Evolutionary conservation across 495 filamentous ascomycete species (phyloP).

Genomic region (Penicillium maclennaniae): DNA sequence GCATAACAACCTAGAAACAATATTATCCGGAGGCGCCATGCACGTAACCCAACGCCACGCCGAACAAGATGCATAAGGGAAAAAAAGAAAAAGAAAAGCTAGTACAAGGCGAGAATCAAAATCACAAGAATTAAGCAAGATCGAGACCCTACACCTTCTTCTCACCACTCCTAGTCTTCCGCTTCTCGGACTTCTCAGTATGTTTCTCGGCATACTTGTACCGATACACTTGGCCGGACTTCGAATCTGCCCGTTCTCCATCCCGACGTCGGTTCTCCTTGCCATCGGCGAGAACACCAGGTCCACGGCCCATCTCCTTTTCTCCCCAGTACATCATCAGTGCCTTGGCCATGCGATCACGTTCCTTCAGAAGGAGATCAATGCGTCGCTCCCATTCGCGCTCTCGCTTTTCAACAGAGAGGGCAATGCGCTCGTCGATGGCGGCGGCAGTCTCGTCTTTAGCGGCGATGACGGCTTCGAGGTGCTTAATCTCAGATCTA

Average conservation of each 20-base stretch:
- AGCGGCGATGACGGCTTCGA: constrained; percentile 34
- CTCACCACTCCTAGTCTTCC: constrained; percentile 18
- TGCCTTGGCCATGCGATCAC: constrained; percentile 50
- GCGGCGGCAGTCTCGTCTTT: constrained; percentile 42
- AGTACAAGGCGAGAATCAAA: background rate
- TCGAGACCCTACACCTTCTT: constrained; percentile 10
- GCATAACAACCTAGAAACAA: background rate
- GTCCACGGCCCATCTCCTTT: constrained; percentile 39
- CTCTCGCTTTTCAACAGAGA: constrained; percentile 46
- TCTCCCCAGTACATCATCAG: constrained; percentile 49
- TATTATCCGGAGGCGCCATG: background rate
- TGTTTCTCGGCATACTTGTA: constrained; percentile 37
- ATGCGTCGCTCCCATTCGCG: constrained; percentile 49
- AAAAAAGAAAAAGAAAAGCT: no score
- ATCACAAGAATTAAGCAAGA: background rate
- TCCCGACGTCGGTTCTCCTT: constrained; percentile 27
- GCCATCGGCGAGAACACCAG: constrained; percentile 13
- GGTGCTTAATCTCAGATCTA: constrained; percentile 29
- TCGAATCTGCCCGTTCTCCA: constrained; percentile 18
- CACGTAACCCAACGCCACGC: background rate
- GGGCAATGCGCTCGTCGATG: constrained; percentile 40
- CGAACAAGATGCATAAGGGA: background rate
- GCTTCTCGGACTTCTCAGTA: background rate
- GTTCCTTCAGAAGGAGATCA: constrained; percentile 53
- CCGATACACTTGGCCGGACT: constrained; percentile 40